Conservation (phyloP, 1,284 basidiomycete genomes). For the Bjerkandera adusta region DNA sequence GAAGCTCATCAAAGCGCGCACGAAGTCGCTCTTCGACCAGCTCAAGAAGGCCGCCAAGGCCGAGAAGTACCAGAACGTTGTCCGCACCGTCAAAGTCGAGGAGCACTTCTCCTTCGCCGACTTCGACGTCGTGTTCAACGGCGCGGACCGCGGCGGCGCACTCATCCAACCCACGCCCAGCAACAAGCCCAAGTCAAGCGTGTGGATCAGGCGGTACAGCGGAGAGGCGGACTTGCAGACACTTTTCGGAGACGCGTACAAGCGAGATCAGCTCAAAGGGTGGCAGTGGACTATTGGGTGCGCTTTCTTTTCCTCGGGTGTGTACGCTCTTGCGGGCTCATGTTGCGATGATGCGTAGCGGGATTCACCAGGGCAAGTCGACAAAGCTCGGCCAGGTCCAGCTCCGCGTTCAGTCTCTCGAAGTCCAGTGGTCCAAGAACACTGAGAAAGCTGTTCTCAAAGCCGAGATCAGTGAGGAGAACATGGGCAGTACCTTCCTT, state of each 20-base stretch:
- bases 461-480: slow-evolving; percentile 30
- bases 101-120: slow-evolving; percentile 11
- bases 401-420: slow-evolving; percentile 16
- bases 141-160: slow-evolving; percentile 7
- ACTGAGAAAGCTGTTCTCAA: slow-evolving; percentile 41
- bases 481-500: neutral
- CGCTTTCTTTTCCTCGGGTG: slow-evolving; percentile 32
- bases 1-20: slow-evolving; percentile 37
- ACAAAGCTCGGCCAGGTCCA: slow-evolving; percentile 11
- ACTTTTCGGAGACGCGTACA: slow-evolving; percentile 31
- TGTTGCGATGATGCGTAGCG: slow-evolving; percentile 1
- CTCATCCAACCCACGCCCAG: slow-evolving; percentile 6
- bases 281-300: slow-evolving; percentile 16
- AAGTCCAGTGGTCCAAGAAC: slow-evolving; percentile 41
- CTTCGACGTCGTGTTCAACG: slow-evolving; percentile 11
- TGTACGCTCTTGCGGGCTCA: slow-evolving; percentile 20
- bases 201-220: slow-evolving; percentile 31
- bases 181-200: slow-evolving; percentile 14
- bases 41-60: slow-evolving; percentile 43
- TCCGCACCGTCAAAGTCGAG: slow-evolving; percentile 11
- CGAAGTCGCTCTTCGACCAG: slow-evolving; percentile 40
- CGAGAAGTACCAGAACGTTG: slow-evolving; percentile 40
- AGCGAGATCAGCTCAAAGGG: slow-evolving; percentile 25
- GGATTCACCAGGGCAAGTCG: slow-evolving; percentile 11
- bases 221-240: slow-evolving; percentile 34